These are phyloP conservation scores for Trichoderma atroviride DNA, from an alignment of 2,329 filamentous ascomycete species.

Conservation along the genomic window DNA sequence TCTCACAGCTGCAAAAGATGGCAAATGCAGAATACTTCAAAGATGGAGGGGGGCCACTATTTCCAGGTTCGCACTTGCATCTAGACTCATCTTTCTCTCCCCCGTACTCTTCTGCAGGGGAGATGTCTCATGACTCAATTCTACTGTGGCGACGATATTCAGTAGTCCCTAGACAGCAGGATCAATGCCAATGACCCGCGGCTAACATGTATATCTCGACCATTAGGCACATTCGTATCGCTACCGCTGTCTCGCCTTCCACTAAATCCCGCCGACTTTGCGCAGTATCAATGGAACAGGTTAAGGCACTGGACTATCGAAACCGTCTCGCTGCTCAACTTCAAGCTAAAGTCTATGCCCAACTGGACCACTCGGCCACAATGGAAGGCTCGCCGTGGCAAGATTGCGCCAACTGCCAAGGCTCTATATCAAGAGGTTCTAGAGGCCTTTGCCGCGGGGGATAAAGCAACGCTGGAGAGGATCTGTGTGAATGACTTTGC, in stretches of 20 bases:
- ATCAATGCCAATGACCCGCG: neutral
- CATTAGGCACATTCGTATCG: conserved; percentile 52
- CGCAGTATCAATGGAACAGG: conserved; percentile 44
- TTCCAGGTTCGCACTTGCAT: conserved; percentile 35
- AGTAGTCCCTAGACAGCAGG: neutral
- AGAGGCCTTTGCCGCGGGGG: conserved; percentile 61
- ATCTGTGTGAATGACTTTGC: conserved; percentile 59
- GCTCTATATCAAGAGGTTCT: conserved; percentile 64
- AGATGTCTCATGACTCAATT: neutral
- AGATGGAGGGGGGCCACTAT: conserved; percentile 40
- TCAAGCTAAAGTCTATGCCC: conserved; percentile 52
- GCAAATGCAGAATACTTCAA: conserved; percentile 41
- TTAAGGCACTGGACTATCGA: conserved; percentile 43
- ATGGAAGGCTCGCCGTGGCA: conserved; percentile 48
- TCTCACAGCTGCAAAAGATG: conserved; percentile 38
- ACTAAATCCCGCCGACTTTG: conserved; percentile 34
- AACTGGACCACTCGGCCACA: conserved; percentile 44
- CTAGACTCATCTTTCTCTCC: neutral
- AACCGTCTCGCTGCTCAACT: conserved; percentile 40
- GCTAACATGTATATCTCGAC: neutral
- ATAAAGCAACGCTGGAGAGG: conserved; percentile 52
- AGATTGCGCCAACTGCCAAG: conserved; percentile 56
- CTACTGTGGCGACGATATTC: neutral
- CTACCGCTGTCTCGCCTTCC: conserved; percentile 45
- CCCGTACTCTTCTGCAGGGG: no score